Percentiles rank a stretch among this genome's conserved stretches.
Evolutionary conservation across 1,139 yeast genomes (phyloP).

Genomic region (Yamadazyma triangularis): DNA sequence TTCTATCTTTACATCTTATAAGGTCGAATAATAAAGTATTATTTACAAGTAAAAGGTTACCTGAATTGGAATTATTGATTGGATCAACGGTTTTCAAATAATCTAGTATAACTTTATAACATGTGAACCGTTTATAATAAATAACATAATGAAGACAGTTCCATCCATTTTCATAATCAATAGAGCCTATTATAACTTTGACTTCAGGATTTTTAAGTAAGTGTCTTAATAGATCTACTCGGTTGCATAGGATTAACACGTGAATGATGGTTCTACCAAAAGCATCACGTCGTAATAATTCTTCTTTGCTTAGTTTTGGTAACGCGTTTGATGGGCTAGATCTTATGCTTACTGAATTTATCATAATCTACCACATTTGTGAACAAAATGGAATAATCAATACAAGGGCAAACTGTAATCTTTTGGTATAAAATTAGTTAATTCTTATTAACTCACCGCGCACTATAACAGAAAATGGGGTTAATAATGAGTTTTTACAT

Average conservation of each 20-base stretch:
- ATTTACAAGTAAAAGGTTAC: slow-evolving; percentile 15
- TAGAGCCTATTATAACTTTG: slow-evolving; percentile 30
- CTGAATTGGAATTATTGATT: slow-evolving; percentile 9
- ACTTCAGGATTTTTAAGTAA: slow-evolving; percentile 45
- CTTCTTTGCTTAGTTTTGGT: slow-evolving; percentile 33
- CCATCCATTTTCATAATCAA: slow-evolving; percentile 81
- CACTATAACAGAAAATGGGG: too few species aligned
- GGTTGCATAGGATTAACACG: slow-evolving; percentile 50
- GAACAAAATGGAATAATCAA: slow-evolving; percentile 1
- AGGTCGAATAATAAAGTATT: slow-evolving; percentile 30
- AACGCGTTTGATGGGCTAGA: slow-evolving; percentile 12
- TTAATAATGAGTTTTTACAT: too few species aligned
- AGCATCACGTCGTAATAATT: slow-evolving; percentile 54
- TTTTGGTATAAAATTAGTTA: too few species aligned
- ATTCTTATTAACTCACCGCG: too few species aligned
- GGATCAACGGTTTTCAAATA: slow-evolving; percentile 15
- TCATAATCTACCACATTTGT: slow-evolving; percentile 15
- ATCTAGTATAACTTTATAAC: slow-evolving; percentile 50
- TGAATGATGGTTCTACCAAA: slow-evolving; percentile 73
- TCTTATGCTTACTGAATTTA: slow-evolving; percentile 9
- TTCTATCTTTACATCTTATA: slow-evolving; percentile 61
- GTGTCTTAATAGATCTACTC: slow-evolving; percentile 40
- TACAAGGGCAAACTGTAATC: too few species aligned
- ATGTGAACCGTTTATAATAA: slow-evolving; percentile 52
- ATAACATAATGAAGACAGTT: slow-evolving; percentile 72